Base-by-base conservation (phyloP, 1,284 basidiomycete genomes). In the Cryptococcus hybrid region DNA sequence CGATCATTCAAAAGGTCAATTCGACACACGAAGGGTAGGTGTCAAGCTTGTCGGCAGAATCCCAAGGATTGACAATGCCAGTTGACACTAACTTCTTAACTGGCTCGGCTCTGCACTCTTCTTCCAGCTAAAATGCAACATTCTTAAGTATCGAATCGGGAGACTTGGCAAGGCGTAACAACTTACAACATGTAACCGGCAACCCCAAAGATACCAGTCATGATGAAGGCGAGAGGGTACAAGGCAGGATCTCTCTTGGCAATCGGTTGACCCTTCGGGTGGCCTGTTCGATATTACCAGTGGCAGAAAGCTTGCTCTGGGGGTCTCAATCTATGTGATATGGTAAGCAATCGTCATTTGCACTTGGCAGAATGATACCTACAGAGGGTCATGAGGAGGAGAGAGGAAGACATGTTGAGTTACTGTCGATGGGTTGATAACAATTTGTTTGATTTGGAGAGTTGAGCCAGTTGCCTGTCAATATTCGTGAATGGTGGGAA, bases 181-280 rank as follows among this genome's bases (percentile, higher is more conserved):
- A 54, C 73, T 62, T 52, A 74, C 73, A 74, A 67, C 63, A 78
- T 75, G 68, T 78, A 79, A 30, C 77, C 76, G 9, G 75, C 75
- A 30, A 68, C 68, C 45, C 64, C 70, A 47, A 74, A 60, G 40
- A 69, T 68, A 56, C 69, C 71, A 50, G 67, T 67, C 54, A 79
- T 67, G 66, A 78, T 68, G 53, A 74, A 54, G 51, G 64, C 55
- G 44, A 79, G 58, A 6, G 77, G 77, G 69, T 78, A 79, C 18
- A 79, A 68, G 5, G 75, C 74, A 2, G 77, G 77, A 61, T 79
- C 77, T 37, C 73, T 67, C 61, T 75, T 74, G 47, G 76, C 77
- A 60, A 73, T 58, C 72, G 62, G 71, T 78, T 78, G 62, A 78
- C 73, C 34, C 66, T 64, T 36, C 65, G 53, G 43, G 74, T 73